Conservation (phyloP, 495 filamentous ascomycete species). For the Annulohypoxylon moriforme region DNA sequence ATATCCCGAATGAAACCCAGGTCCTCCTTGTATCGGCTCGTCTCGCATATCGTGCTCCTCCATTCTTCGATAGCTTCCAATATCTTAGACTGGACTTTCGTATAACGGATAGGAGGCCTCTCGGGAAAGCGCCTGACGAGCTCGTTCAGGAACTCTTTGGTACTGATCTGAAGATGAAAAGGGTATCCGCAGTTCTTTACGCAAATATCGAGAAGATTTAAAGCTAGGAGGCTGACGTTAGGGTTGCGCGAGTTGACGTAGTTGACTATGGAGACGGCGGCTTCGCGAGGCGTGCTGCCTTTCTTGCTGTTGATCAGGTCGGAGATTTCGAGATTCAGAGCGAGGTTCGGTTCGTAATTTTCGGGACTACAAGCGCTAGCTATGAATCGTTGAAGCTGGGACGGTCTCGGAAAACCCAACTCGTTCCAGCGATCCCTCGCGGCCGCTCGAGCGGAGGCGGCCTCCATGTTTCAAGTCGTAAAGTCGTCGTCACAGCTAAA, state of each 20-base stretch:
- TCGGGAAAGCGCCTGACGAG: constrained; percentile 96
- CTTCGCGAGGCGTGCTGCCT: constrained; percentile 95
- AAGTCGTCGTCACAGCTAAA: constrained; percentile 9
- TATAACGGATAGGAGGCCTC: constrained; percentile 85
- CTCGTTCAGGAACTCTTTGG: constrained; percentile 99
- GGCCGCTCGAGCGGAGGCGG: constrained; percentile 93
- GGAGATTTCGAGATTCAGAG: constrained; percentile 93
- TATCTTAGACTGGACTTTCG: constrained; percentile 89
- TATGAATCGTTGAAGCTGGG: constrained; percentile 94
- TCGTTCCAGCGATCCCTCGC: constrained; percentile 93
- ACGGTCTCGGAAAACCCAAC: constrained; percentile 79
- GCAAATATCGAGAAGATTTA: constrained; percentile 95
- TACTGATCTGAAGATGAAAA: constrained; percentile 97
- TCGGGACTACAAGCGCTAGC: constrained; percentile 93
- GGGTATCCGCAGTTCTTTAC: constrained; percentile 99
- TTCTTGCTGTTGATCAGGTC: constrained; percentile 98
- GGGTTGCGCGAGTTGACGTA: constrained; percentile 96
- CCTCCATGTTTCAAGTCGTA: constrained; percentile 74
- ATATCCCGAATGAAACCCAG: constrained; percentile 97
- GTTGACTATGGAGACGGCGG: constrained; percentile 91
- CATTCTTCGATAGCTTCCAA: constrained; percentile 98
- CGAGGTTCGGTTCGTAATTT: constrained; percentile 97
- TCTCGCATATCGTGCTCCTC: constrained; percentile 97
- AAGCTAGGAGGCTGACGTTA: constrained; percentile 90
- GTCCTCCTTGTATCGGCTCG: constrained; percentile 95